These are phyloP conservation scores for Fusarium palustre DNA, from an alignment of 2,329 filamentous ascomycete species.

Conservation along the genomic window DNA sequence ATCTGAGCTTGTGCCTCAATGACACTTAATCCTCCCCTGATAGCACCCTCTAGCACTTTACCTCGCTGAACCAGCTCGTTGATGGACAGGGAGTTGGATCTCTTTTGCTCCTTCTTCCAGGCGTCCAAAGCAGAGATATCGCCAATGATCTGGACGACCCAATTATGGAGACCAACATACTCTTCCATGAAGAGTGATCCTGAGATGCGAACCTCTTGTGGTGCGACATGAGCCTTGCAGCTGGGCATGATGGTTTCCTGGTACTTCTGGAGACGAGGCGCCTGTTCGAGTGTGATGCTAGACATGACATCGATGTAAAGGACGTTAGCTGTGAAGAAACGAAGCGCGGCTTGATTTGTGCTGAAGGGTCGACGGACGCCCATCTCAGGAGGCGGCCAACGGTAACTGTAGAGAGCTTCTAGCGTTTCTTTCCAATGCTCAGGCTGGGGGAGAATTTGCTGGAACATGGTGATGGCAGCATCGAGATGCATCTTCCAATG, in stretches of 20 bases:
- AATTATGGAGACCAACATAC: conserved; percentile 68
- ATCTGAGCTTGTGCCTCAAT: conserved; percentile 44
- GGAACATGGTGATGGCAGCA: conserved; percentile 63
- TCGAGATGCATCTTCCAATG: conserved; percentile 64
- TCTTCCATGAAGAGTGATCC: conserved; percentile 59
- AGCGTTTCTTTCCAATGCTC: conserved; percentile 55
- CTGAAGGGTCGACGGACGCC: conserved; percentile 55
- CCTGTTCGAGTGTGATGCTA: conserved; percentile 58
- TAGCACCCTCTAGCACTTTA: conserved; percentile 54
- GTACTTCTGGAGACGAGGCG: conserved; percentile 58
- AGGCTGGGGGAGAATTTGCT: conserved; percentile 56
- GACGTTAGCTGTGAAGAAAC: conserved; percentile 61
- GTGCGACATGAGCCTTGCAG: conserved; percentile 37
- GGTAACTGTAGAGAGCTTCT: conserved; percentile 46
- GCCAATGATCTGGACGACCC: conserved; percentile 66
- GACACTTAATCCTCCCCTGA: conserved; percentile 50
- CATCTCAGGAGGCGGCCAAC: conserved; percentile 52
- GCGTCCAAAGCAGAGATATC: conserved; percentile 65
- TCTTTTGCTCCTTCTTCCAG: conserved; percentile 64
- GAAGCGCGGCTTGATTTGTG: conserved; percentile 60
- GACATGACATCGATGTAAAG: conserved; percentile 64
- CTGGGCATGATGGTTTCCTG: conserved; percentile 55
- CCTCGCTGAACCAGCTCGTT: conserved; percentile 60
- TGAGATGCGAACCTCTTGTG: conserved; percentile 36
- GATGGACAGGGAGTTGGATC: conserved; percentile 58